phyloP scores from a whole-genome alignment of 306 rosid genomes.

The Citrullus mucosospermus region DNA sequence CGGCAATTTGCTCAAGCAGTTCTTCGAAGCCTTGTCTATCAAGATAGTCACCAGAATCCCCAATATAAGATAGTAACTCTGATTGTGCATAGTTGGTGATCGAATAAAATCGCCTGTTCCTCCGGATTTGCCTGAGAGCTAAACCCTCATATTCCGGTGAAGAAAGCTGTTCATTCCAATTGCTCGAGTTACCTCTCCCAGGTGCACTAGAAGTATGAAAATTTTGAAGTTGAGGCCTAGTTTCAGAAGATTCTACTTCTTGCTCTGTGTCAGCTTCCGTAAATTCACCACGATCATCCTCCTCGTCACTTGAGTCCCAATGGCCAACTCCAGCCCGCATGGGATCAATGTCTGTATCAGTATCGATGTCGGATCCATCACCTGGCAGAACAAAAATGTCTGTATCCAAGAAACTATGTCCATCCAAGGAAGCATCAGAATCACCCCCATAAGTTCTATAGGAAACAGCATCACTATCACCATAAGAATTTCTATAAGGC shows the following conservation, averaged over 20 bases:
- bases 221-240: slow-evolving; percentile 26
- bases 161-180: slow-evolving; percentile 27
- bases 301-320: slow-evolving; percentile 54
- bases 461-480: slow-evolving; percentile 58
- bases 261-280: slow-evolving; percentile 43
- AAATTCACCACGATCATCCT: slow-evolving; percentile 38
- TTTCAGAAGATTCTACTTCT: slow-evolving; percentile 20
- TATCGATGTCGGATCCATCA: slow-evolving; percentile 39
- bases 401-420: slow-evolving; percentile 51
- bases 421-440: slow-evolving; percentile 68
- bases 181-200: slow-evolving; percentile 18
- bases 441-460: slow-evolving; percentile 71
- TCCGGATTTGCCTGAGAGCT: slow-evolving; percentile 26
- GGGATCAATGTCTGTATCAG: slow-evolving; percentile 89
- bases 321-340: slow-evolving; percentile 72
- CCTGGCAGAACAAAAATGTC: slow-evolving; percentile 34
- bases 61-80: slow-evolving; percentile 29
- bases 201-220: slow-evolving; percentile 27
- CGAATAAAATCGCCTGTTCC: slow-evolving; percentile 23
- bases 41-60: slow-evolving; percentile 51
- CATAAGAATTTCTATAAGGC: slow-evolving; percentile 30
- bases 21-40: slow-evolving; percentile 56
- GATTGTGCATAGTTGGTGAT: slow-evolving; percentile 16
- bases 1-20: slow-evolving; percentile 63
- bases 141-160: slow-evolving; percentile 37